Conservation (phyloP, 2,329 filamentous ascomycete species). For the Neofusicoccum laricinum region DNA sequence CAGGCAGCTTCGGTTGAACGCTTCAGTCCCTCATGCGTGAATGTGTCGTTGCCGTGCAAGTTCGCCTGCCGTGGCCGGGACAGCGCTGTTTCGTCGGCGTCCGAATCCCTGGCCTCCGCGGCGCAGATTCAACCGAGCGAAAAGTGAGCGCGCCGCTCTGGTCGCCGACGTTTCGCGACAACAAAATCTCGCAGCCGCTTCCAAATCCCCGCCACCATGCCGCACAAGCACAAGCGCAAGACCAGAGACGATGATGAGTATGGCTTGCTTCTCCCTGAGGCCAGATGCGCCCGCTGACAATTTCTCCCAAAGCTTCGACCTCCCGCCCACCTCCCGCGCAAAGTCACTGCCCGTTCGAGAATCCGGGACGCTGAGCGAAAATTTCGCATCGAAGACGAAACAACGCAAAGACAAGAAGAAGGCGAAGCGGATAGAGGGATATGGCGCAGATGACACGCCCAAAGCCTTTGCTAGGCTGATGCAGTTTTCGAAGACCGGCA, state of each 20-base stretch:
- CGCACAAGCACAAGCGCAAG: slow-evolving; percentile 77
- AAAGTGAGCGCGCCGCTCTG: slow-evolving; percentile 8
- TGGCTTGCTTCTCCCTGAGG: slow-evolving; percentile 39
- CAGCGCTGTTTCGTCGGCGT: not conserved
- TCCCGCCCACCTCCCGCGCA: slow-evolving; percentile 60
- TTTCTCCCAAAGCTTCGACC: slow-evolving; percentile 50
- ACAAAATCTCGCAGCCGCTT: not conserved
- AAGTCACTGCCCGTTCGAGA: slow-evolving; percentile 52
- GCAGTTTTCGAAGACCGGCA: slow-evolving; percentile 63
- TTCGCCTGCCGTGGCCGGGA: not conserved
- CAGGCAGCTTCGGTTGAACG: not conserved
- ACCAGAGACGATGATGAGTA: slow-evolving; percentile 56
- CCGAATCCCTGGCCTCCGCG: not conserved
- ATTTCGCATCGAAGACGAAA: slow-evolving; percentile 29
- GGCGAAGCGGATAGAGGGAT: slow-evolving; percentile 44
- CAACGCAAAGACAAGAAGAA: slow-evolving; percentile 36
- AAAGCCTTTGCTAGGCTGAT: slow-evolving; percentile 85
- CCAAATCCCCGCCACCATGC: slow-evolving; percentile 54
- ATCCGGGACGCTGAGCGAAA: slow-evolving; percentile 42
- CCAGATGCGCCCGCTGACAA: slow-evolving; percentile 24
- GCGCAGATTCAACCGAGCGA: slow-evolving; percentile 12
- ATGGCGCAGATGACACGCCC: slow-evolving; percentile 75
- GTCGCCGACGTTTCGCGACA: slow-evolving; percentile 4
- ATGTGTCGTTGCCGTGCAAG: not conserved
- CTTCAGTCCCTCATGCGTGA: not conserved